phyloP scores from a whole-genome alignment of 2,329 filamentous ascomycete genomes.

The Nothophoma quercina region DNA sequence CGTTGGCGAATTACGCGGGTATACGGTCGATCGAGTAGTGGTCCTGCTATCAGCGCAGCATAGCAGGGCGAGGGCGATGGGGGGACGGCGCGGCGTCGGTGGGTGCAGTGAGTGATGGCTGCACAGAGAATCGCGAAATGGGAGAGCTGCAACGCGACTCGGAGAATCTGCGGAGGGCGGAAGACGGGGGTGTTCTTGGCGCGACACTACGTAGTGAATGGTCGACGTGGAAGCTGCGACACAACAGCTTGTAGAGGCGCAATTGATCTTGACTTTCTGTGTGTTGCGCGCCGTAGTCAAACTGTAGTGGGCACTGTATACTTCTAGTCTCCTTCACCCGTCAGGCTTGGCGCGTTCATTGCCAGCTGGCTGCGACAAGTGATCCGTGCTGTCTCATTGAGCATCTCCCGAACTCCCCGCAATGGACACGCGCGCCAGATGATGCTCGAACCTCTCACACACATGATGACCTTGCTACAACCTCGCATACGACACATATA shows the following conservation, averaged over 20 bases:
- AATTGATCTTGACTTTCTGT: neutral
- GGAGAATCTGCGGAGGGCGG: constrained; percentile 26
- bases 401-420: constrained; percentile 42
- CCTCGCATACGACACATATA: constrained; percentile 7
- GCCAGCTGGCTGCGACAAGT: constrained; percentile 14
- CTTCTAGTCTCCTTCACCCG: constrained; percentile 2
- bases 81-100: constrained; percentile 25
- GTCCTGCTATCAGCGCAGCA: constrained; percentile 29
- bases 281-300: no score
- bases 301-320: neutral
- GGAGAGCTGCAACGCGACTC: constrained; percentile 16
- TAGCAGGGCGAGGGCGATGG: constrained; percentile 21
- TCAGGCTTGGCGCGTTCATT: constrained; percentile 14
- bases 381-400: constrained; percentile 30
- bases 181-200: neutral
- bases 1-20: constrained; percentile 10
- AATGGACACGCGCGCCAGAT: constrained; percentile 20
- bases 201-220: no score
- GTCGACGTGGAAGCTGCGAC: neutral
- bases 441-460: constrained; percentile 18
- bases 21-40: constrained; percentile 1
- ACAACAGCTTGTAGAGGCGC: neutral
- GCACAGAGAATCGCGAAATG: constrained; percentile 23
- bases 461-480: constrained; percentile 9
- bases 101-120: constrained; percentile 27